Conservation (phyloP, 345 rosid species). For the Salix arbutifolia region DNA sequence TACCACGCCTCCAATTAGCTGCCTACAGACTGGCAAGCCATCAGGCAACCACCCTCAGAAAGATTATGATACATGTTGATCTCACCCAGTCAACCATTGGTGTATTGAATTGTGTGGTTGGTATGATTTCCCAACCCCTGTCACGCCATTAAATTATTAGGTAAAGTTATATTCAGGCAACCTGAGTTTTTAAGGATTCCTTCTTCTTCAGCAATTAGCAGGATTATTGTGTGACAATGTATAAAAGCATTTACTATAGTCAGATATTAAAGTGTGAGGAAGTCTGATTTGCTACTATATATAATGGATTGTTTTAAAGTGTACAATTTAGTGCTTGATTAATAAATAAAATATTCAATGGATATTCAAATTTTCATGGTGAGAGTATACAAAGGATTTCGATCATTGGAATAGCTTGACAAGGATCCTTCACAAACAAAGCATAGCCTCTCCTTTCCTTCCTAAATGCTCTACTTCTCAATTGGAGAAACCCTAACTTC, state of each 20-base stretch:
- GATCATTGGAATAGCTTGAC: not conserved
- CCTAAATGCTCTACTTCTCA: not conserved
- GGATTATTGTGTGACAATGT: slow-evolving; percentile 11
- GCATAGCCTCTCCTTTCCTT: not conserved
- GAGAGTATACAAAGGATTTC: too few species aligned
- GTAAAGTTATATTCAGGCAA: slow-evolving; percentile 24
- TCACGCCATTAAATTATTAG: slow-evolving; percentile 36
- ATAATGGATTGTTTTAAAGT: slow-evolving; percentile 11
- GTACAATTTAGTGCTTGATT: slow-evolving; percentile 22
- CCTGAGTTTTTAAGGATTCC: slow-evolving; percentile 20
- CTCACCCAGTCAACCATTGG: slow-evolving; percentile 7
- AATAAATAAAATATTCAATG: slow-evolving; percentile 13
- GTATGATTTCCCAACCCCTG: slow-evolving; percentile 51
- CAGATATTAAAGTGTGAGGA: slow-evolving; percentile 17
- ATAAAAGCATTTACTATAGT: slow-evolving; percentile 16
- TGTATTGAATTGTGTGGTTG: slow-evolving; percentile 48
- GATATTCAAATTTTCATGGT: not conserved
- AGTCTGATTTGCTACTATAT: slow-evolving; percentile 12
- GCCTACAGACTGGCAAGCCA: slow-evolving; percentile 85
- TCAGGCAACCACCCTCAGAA: slow-evolving; percentile 59
- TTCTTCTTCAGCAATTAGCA: slow-evolving; percentile 14
- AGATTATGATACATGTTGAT: slow-evolving; percentile 60
- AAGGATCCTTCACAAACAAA: not conserved
- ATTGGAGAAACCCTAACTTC: not conserved
- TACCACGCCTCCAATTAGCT: slow-evolving; percentile 75